Percentiles rank a stretch among this genome's conserved stretches.
phyloP scores from a whole-genome alignment of 2,329 filamentous ascomycete species.

The Colletotrichum sp. region DNA sequence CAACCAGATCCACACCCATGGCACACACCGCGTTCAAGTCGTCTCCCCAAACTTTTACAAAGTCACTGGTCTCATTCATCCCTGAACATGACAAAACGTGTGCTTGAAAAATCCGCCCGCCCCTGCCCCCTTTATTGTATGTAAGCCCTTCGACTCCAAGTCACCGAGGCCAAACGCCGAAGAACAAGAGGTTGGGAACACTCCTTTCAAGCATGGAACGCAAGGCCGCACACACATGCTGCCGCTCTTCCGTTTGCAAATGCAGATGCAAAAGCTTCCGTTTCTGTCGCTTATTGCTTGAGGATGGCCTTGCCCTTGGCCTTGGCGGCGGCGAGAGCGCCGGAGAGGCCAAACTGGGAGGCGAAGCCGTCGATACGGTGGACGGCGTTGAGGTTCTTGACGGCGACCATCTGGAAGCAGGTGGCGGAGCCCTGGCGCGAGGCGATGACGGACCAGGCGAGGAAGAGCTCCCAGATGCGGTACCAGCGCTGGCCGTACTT shows the following conservation, averaged over 20 bases:
- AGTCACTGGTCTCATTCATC: not conserved
- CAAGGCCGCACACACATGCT: not conserved
- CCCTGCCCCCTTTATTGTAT: not conserved
- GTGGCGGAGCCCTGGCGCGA: conserved; percentile 84
- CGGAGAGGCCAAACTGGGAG: conserved; percentile 71
- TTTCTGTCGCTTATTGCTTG: not conserved
- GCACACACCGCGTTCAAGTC: not conserved
- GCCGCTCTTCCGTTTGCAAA: not conserved
- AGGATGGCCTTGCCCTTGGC: conserved; percentile 26
- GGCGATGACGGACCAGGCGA: conserved; percentile 83
- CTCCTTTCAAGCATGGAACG: not conserved
- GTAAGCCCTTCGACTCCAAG: not conserved
- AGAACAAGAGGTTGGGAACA: not conserved
- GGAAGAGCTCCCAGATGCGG: conserved; percentile 93
- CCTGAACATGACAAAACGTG: not conserved
- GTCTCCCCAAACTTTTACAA: not conserved
- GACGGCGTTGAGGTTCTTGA: conserved; percentile 90
- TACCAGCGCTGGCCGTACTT: conserved; percentile 98
- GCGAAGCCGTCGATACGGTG: conserved; percentile 79
- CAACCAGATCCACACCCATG: not conserved
- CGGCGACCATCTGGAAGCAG: conserved; percentile 84
- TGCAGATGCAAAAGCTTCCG: not conserved
- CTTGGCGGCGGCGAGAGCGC: conserved; percentile 53
- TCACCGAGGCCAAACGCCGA: not conserved
- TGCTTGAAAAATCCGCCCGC: not conserved